Evolutionary conservation across 2,329 filamentous ascomycete genomes (phyloP), one percentile per base, ranked within the genome.

Genomic region (Penicillium vulpinum): DNA sequence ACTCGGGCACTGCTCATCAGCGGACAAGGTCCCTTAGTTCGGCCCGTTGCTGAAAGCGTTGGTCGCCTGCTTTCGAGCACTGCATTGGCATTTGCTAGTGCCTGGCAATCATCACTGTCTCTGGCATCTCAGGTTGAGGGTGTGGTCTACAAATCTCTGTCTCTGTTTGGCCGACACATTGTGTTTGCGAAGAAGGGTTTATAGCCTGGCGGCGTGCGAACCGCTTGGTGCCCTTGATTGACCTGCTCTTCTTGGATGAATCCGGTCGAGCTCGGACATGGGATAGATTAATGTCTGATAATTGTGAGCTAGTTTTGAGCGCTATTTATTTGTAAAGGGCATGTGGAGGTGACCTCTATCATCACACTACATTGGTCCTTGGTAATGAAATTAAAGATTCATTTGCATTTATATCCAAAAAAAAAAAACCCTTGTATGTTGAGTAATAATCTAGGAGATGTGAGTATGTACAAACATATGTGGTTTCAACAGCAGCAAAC

Each of bases 181-280:
- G 58, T 53, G 57, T 60, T 57, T 46, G 57, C 55, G 13, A 60
- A 41, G 39, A 60, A 56, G 15, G 31, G 50, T 8, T 44, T 55
- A 7, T 33, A 54, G 33, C 26, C 53, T 9, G 53, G 41, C 3
- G 40, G 49, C 4, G 15, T 51, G 13, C 50, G 33, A 33, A 22
- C 6, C 24, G 38, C 36, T 28, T 16, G 13, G 28, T 31, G 9
- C 9, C 3, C 35, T n/a, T 44, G 9, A 7, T 3, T 22, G 18
- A n/a, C 5, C 9, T 1, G 18, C 9, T 33, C 18, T 11, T 46
- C 15, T 46, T 2, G 9, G 15, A 24, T 24, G 9, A 33, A 10
- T 29, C 9, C 4, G 13, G 9, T 41, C 48, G 15, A 2, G 18
- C 28, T 41, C 10, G 15, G 18, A n/a, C 6, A 43, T 36, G 43